Evolutionary conservation across 345 rosid species (phyloP).

Genomic region (Ricinus communis): DNA sequence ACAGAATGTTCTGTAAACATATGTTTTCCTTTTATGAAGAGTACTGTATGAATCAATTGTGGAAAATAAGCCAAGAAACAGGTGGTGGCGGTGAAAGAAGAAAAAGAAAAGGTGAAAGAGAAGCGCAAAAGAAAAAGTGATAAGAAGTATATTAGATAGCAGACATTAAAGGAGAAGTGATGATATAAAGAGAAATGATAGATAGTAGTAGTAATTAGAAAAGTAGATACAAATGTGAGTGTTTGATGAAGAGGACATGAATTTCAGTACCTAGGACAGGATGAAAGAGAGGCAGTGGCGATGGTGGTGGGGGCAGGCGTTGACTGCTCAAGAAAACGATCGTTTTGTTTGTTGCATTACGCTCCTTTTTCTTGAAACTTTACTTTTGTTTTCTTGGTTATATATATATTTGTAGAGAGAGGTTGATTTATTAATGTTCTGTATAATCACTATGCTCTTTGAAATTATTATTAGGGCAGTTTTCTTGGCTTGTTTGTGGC

Average conservation of each 20-base stretch:
- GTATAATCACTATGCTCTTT: not conserved
- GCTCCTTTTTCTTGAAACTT: constrained; percentile 1
- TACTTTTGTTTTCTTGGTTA: constrained; percentile 1
- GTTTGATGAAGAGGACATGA: constrained; percentile 12
- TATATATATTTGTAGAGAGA: not conserved
- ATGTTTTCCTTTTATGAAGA: too few species aligned
- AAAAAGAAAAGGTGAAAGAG: too few species aligned
- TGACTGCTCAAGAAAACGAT: constrained; percentile 35
- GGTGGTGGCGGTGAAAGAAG: too few species aligned
- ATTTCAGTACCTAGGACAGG: constrained; percentile 16
- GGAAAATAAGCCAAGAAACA: too few species aligned
- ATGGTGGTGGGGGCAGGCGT: constrained; percentile 16
- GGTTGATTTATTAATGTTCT: not conserved
- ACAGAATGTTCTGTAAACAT: too few species aligned
- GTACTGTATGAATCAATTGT: too few species aligned
- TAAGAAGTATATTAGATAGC: too few species aligned
- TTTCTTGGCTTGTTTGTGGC: constrained; percentile 15
- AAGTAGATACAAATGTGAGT: not conserved
- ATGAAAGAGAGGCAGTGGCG: not conserved
- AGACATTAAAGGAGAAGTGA: too few species aligned
- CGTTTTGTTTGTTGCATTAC: constrained; percentile 17
- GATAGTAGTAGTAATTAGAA: too few species aligned
- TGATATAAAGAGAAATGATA: too few species aligned
- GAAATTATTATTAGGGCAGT: constrained; percentile 4
- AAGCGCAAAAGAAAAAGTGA: too few species aligned